Evolutionary conservation across 2,329 filamentous ascomycete genomes (phyloP).

Genomic region (Cladorrhinum sp.): DNA sequence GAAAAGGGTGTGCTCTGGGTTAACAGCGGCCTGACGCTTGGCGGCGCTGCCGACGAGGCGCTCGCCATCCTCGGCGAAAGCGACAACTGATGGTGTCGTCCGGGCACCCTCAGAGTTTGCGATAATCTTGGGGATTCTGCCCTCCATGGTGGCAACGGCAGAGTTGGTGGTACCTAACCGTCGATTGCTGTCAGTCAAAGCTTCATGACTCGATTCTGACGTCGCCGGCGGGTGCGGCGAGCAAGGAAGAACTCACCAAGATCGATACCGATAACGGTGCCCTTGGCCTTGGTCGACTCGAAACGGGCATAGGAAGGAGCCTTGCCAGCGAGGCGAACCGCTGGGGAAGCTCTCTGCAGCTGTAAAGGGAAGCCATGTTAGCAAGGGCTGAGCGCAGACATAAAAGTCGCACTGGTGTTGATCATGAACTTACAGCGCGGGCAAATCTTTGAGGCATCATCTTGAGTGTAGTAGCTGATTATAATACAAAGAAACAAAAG

Average conservation of each 20-base stretch:
- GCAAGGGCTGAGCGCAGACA: not conserved
- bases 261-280: conserved; percentile 97
- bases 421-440: conserved; percentile 26
- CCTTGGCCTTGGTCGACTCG: conserved; percentile 88
- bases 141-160: conserved; percentile 96
- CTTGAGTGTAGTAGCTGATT: conserved; percentile 22
- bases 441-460: conserved; percentile 29
- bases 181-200: conserved; percentile 6
- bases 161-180: conserved; percentile 84
- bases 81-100: conserved; percentile 91
- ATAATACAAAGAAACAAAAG: conserved; percentile 21
- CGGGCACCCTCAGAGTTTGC: conserved; percentile 94
- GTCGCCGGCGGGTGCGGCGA: conserved; percentile 1
- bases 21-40: conserved; percentile 97
- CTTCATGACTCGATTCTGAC: conserved; percentile 7
- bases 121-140: conserved; percentile 91
- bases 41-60: conserved; percentile 94
- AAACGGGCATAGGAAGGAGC: conserved; percentile 73
- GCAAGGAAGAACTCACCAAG: conserved; percentile 60
- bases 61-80: conserved; percentile 93
- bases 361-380: conserved; percentile 59
- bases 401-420: not conserved
- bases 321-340: conserved; percentile 66
- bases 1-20: conserved; percentile 97
- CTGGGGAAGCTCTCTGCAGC: conserved; percentile 59